Conservation (phyloP, 345 rosid genomes). For the Hypericum androsaemum region DNA sequence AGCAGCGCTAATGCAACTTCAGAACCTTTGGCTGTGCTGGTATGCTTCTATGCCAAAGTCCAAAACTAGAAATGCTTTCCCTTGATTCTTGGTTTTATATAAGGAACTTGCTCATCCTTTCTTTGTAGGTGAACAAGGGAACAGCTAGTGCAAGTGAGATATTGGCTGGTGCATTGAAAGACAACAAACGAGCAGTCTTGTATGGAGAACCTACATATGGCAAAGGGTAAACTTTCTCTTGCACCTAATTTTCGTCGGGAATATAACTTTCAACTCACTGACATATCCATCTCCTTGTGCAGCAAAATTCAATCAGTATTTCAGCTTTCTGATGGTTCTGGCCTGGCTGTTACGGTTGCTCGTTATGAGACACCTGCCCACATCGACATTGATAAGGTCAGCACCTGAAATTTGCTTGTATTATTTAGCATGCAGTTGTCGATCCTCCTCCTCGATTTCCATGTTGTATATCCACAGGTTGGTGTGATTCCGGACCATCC, state of each 20-base stretch:
- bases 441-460: background rate
- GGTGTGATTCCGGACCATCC: conserved; percentile 94
- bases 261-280: conserved; percentile 2
- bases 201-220: conserved; percentile 89
- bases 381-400: conserved; percentile 75
- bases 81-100: too few species aligned
- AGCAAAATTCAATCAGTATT: conserved; percentile 96
- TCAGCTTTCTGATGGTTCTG: conserved; percentile 91
- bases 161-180: conserved; percentile 87
- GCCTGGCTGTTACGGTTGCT: conserved; percentile 87
- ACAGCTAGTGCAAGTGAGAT: conserved; percentile 98
- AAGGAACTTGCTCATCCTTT: background rate
- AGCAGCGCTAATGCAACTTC: conserved; percentile 60
- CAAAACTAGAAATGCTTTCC: background rate
- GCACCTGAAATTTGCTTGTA: background rate
- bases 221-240: conserved; percentile 61
- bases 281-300: conserved; percentile 19
- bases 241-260: background rate
- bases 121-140: conserved; percentile 81
- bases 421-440: background rate
- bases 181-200: conserved; percentile 77
- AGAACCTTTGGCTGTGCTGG: conserved; percentile 83
- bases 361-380: conserved; percentile 95
- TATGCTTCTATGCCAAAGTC: conserved; percentile 16
- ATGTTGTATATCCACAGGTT: conserved; percentile 29